These are phyloP conservation scores for Lathyrus tuberosus DNA, from an alignment of 306 rosid genomes.

Conservation along the genomic window DNA sequence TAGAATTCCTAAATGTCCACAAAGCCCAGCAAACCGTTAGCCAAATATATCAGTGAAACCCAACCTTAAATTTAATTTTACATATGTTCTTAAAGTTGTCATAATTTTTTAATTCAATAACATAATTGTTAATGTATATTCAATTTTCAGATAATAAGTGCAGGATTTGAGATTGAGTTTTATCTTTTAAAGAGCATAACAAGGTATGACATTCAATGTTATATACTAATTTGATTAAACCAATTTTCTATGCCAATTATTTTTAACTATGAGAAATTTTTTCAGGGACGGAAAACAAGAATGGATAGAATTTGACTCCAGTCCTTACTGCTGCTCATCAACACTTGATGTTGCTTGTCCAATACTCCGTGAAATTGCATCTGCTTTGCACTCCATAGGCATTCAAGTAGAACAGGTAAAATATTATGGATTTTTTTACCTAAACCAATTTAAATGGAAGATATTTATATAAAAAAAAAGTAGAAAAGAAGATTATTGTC, in stretches of 20 bases:
- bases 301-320: conserved; percentile 77
- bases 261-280: conserved; percentile 4
- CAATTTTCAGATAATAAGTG: conserved; percentile 62
- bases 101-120: too few species aligned
- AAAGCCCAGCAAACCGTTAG: too few species aligned
- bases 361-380: conserved; percentile 59
- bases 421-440: not conserved
- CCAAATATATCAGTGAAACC: too few species aligned
- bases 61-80: too few species aligned
- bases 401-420: conserved; percentile 84
- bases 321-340: conserved; percentile 67
- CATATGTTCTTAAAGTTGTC: too few species aligned
- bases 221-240: conserved; percentile 15
- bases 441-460: too few species aligned
- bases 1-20: too few species aligned
- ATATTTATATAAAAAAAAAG: too few species aligned
- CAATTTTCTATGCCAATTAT: conserved; percentile 23
- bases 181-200: conserved; percentile 62
- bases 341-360: conserved; percentile 74
- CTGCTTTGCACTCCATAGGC: conserved; percentile 61
- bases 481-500: not conserved
- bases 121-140: conserved; percentile 34
- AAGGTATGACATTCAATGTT: conserved; percentile 53
- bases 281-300: conserved; percentile 80
- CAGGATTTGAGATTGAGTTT: conserved; percentile 94